phyloP scores from a whole-genome alignment of 768 basidiomycete genomes.

The Tricholoma bakamatsutake region DNA sequence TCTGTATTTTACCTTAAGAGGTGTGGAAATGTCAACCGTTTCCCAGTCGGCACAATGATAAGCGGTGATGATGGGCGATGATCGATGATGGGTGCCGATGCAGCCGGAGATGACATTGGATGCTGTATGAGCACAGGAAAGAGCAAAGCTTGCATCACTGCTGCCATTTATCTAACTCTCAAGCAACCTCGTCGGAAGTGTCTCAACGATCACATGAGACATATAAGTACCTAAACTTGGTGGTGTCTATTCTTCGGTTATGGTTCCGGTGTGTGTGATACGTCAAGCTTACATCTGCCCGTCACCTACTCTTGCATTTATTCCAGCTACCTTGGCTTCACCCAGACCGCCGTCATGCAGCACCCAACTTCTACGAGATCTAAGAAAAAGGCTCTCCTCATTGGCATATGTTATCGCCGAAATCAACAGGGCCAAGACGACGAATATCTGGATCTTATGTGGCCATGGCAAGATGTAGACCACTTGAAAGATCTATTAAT shows the following conservation, averaged over 20 bases:
- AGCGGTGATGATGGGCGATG: too few relatives aligned
- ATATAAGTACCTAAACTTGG: background rate
- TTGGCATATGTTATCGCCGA: slow-evolving; percentile 1
- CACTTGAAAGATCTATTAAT: background rate
- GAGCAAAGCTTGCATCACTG: background rate
- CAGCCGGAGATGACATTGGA: too few relatives aligned
- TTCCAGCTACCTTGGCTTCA: background rate
- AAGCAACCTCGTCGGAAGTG: background rate
- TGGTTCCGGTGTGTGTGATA: background rate
- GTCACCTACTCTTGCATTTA: background rate
- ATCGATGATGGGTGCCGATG: too few relatives aligned
- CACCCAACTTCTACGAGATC: background rate
- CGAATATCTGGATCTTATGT: background rate
- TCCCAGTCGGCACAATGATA: too few relatives aligned
- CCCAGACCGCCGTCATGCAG: background rate
- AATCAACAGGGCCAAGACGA: too few relatives aligned
- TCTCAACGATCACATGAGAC: background rate
- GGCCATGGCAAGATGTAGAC: slow-evolving; percentile 1
- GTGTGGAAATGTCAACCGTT: too few relatives aligned
- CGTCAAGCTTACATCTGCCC: background rate
- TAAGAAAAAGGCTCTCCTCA: slow-evolving; percentile 1
- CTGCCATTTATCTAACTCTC: background rate
- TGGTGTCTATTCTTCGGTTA: background rate
- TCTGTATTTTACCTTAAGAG: too few relatives aligned
- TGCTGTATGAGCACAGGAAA: background rate